These are phyloP conservation scores for Schoenoplectus triqueter DNA, from an alignment of 202 grass and related monocot species.

Conservation along the genomic window DNA sequence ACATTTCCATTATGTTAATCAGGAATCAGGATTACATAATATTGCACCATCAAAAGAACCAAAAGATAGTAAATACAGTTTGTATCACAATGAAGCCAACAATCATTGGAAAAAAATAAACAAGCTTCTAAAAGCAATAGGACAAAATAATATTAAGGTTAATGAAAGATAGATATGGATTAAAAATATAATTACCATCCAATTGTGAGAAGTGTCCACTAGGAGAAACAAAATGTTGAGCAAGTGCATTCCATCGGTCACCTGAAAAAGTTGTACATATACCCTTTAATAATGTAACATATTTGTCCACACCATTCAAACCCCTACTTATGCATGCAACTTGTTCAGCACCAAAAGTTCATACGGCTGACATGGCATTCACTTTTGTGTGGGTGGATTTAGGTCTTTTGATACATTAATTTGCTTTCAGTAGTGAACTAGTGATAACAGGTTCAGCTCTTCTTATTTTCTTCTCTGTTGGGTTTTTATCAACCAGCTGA, in stretches of 20 bases:
- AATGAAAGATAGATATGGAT: not conserved
- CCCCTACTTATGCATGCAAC: not conserved
- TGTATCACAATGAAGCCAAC: conserved; percentile 12
- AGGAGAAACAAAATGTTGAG: conserved; percentile 70
- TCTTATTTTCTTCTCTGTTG: not conserved
- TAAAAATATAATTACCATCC: conserved; percentile 55
- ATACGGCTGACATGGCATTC: not conserved
- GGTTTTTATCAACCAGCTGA: not conserved
- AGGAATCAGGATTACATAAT: not conserved
- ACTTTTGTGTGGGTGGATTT: not conserved
- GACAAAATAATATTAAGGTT: not conserved
- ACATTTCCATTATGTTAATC: not conserved
- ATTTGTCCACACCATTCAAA: not conserved
- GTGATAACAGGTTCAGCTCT: not conserved
- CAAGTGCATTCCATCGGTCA: conserved; percentile 72
- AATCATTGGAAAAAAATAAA: conserved; percentile 1
- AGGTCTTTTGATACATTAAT: not conserved
- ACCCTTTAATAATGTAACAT: conserved; percentile 20
- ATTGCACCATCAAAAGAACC: not conserved
- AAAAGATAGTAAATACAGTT: not conserved
- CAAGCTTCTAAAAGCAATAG: not conserved
- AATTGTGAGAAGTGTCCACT: conserved; percentile 67
- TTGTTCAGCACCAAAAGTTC: not conserved
- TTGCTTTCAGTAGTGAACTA: not conserved
- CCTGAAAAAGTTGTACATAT: conserved; percentile 43